phyloP scores from a whole-genome alignment of 345 rosid genomes.

The Citrus australasica region DNA sequence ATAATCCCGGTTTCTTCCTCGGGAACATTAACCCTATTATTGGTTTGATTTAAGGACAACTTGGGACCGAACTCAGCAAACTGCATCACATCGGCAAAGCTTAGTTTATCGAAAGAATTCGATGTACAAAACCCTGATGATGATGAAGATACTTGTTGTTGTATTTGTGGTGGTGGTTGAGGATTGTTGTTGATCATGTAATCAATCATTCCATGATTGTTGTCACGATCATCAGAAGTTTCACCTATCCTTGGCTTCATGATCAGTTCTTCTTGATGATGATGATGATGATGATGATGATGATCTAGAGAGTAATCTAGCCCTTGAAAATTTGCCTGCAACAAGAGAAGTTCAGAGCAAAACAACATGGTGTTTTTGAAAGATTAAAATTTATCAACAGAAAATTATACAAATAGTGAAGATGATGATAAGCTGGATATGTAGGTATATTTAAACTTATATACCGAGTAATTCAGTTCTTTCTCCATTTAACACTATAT shows the following conservation, averaged over 20 bases:
- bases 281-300: constrained; percentile 18
- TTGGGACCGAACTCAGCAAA: constrained; percentile 86
- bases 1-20: constrained; percentile 59
- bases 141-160: not conserved
- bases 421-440: not conserved
- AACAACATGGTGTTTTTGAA: constrained; percentile 20
- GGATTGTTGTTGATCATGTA: constrained; percentile 47
- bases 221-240: constrained; percentile 18
- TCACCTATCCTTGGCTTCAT: constrained; percentile 29
- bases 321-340: constrained; percentile 45
- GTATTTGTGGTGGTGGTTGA: constrained; percentile 25
- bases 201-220: constrained; percentile 46
- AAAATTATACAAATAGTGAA: constrained; percentile 20
- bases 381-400: constrained; percentile 11
- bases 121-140: constrained; percentile 44
- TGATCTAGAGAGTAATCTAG: constrained; percentile 45
- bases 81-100: constrained; percentile 89
- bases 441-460: not conserved
- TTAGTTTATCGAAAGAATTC: constrained; percentile 57
- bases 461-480: constrained; percentile 70
- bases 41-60: constrained; percentile 58
- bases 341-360: constrained; percentile 25
- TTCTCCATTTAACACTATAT: constrained; percentile 49
- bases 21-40: constrained; percentile 17
- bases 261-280: constrained; percentile 16